phyloP scores from a whole-genome alignment of 2,329 filamentous ascomycete species.

The Zasmidium citrigriseum region DNA sequence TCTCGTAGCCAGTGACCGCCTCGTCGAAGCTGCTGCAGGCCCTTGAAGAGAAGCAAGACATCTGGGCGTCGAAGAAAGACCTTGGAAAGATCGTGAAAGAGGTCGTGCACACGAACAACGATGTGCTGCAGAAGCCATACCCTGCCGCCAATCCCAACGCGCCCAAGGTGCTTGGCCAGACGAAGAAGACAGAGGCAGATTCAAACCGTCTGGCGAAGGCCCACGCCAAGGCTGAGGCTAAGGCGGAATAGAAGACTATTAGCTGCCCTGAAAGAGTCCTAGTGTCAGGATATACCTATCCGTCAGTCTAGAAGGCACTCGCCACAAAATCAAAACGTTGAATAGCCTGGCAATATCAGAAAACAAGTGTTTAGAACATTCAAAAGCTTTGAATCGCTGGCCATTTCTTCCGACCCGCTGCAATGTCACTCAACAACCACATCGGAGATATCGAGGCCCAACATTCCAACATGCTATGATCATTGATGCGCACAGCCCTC shows the following conservation, averaged over 20 bases:
- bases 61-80: constrained; percentile 21
- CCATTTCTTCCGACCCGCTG: no score
- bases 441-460: no score
- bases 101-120: constrained; percentile 20
- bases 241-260: constrained; percentile 1
- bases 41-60: constrained; percentile 19
- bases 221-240: constrained; percentile 10
- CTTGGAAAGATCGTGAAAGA: constrained; percentile 26
- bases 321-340: no score
- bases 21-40: constrained; percentile 20
- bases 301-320: no score
- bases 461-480: no score
- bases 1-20: constrained; percentile 18
- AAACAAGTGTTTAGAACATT: no score
- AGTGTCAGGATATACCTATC: no score
- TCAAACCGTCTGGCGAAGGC: constrained; percentile 16
- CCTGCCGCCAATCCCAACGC: constrained; percentile 21
- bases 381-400: no score
- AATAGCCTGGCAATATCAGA: no score
- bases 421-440: no score
- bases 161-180: constrained; percentile 21
- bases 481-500: no score
- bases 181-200: constrained; percentile 21
- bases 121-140: constrained; percentile 20
- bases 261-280: no score